Conservation (phyloP, 352 stramenopile species). For the Thalassiosira hispida region DNA sequence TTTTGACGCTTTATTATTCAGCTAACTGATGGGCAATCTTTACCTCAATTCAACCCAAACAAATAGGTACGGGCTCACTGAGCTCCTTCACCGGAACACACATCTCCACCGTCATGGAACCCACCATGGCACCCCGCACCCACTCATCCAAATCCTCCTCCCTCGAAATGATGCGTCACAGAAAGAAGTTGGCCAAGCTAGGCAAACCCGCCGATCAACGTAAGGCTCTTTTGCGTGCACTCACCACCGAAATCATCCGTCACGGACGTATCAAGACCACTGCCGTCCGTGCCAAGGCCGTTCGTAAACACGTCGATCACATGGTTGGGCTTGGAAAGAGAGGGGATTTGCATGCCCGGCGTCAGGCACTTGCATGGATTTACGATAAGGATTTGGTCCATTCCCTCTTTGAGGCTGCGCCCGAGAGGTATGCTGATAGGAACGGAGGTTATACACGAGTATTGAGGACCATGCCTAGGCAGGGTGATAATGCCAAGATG, state of each 20-base stretch:
- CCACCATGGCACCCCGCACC: conserved; percentile 12
- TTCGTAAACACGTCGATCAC: conserved; percentile 88
- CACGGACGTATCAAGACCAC: conserved; percentile 90
- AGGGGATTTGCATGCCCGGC: conserved; percentile 86
- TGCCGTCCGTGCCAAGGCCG: conserved; percentile 82
- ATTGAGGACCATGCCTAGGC: conserved; percentile 85
- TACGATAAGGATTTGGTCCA: conserved; percentile 90
- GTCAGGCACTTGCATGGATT: conserved; percentile 87
- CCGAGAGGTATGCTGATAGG: conserved; percentile 85
- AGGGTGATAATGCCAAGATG: conserved; percentile 89
- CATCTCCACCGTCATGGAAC: conserved; percentile 29
- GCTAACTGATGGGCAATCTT: background rate
- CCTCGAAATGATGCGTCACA: conserved; percentile 73
- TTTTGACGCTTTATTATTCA: no score
- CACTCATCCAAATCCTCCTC: conserved; percentile 30
- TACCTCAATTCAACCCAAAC: background rate
- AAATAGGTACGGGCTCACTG: conserved; percentile 6
- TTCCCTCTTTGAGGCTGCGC: conserved; percentile 86
- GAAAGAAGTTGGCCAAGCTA: conserved; percentile 76
- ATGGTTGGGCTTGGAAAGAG: conserved; percentile 89
- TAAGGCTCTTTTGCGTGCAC: conserved; percentile 81
- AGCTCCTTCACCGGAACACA: conserved; percentile 36
- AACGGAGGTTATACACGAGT: conserved; percentile 87
- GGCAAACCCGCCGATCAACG: conserved; percentile 83
- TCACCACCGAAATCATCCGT: conserved; percentile 87